phyloP scores from a whole-genome alignment of 345 rosid genomes.

The Zanthoxylum bungeanum region DNA sequence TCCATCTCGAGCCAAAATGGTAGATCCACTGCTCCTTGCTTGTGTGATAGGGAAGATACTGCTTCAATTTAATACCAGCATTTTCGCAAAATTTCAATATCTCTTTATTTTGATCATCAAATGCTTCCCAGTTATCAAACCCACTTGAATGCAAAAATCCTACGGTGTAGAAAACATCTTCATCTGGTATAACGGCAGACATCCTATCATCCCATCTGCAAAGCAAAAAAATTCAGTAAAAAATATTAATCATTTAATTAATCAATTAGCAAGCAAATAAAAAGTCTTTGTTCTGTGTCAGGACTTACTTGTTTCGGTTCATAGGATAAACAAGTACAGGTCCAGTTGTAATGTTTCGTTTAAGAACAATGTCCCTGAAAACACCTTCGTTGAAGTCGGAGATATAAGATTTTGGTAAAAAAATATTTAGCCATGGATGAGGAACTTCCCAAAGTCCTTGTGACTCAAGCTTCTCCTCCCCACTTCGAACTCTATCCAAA shows the following conservation, averaged over 20 bases:
- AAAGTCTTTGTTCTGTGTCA: no score
- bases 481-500: constrained; percentile 70
- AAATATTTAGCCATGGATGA: constrained; percentile 93
- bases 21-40: constrained; percentile 52
- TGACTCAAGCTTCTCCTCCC: constrained; percentile 58
- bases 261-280: no score
- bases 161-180: constrained; percentile 75
- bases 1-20: constrained; percentile 89
- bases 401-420: constrained; percentile 70
- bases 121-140: constrained; percentile 47
- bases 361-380: constrained; percentile 59
- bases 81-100: constrained; percentile 52
- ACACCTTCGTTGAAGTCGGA: constrained; percentile 61
- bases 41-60: constrained; percentile 59
- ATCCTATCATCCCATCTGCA: constrained; percentile 80
- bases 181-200: constrained; percentile 69
- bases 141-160: constrained; percentile 75
- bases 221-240: no score
- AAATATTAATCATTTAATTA: no score
- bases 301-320: constrained; percentile 61
- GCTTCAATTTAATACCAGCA: constrained; percentile 53
- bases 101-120: constrained; percentile 55
- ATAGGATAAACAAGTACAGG: constrained; percentile 79
- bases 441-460: constrained; percentile 92
- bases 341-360: constrained; percentile 60